Base-by-base conservation (phyloP, 1,284 basidiomycete genomes). In the Anthracocystis walkeri region DNA sequence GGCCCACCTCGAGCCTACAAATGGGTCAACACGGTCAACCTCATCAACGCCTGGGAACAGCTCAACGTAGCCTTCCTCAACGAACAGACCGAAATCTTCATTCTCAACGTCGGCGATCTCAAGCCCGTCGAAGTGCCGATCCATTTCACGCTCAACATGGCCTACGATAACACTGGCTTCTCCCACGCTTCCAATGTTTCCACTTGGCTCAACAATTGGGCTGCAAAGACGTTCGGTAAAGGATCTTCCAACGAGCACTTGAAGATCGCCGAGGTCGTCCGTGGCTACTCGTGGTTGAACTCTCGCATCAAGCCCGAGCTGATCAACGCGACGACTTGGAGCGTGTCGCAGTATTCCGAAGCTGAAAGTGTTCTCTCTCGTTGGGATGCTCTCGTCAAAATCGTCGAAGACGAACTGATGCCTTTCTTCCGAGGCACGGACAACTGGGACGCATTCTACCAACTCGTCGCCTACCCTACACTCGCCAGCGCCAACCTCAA, bases 71-170 rank as follows among this genome's bases (percentile, higher is more conserved):
- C 42, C 59, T 68, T 68, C 46, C 49, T 42, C 51, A 68, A 68
- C 46, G 75, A 20, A 73, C 86, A 49, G 76, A 82, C 51, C 65
- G 69, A 65, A 29, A 76, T 85, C 14, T 86, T 85, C 81, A 85
- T 87, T 35, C 71, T 86, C 57, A 87, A 87, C 61, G 85, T 86
- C 38, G 91, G 91, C 21, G 91, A 92, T 77, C 84, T 92, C 41
- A 92, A 92, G 81, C 90, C 90, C 0, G 90, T 90, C 77, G 91
- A 92, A 77, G 73, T 77, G 7, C 89, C 90, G 48, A 90, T 88
- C 23, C 90, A 92, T 72, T 92, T 90, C 82, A 92, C 91, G 87
- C 86, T 92, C 71, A 87, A 86, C 20, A 88, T 89, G 52, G 91
- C 88, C 1, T 92, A 89, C 87, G 88, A 92, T 77, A 84, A 89